Base-by-base conservation (phyloP, 2,329 filamentous ascomycete genomes). In the Ophiocordyceps camponoti-rufipedis region DNA sequence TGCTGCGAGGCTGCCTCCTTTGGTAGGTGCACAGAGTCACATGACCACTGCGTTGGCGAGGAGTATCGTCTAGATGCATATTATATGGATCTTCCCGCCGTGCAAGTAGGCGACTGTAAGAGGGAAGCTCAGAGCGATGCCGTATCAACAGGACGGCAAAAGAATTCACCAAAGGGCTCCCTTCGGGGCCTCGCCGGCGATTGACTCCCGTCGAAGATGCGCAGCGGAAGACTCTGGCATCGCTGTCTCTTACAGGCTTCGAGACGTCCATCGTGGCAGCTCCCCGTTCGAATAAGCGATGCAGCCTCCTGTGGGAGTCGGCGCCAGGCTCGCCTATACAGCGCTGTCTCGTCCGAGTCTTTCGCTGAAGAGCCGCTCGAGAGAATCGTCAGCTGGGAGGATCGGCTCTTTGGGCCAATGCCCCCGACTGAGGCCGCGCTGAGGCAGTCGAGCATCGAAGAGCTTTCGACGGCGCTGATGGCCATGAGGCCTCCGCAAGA, bases 381-480 rank as follows among this genome's bases (percentile, higher is more conserved):
- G n/a, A 18, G 35, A 39, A 16, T 6, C 16, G 6, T 29, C 10
- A 41, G 45, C 2, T 48, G 48, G 47, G 44, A 47, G 32, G 46
- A 50, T 11, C 45, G 47, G n/a, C 54, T 56, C 11, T 47, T 55
- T 31, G 39, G 40, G 8, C 43, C 48, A 14, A 46, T 44, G 9
- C 46, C 52, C 11, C 54, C 56, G 14, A 51, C 32, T 32, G 49
- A 53, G 16, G 46, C 49, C 12, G 47, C 39, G 1, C 50, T 59
- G 14, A 42, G 38, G 12, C 32, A 46, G 2, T 45, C 49, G 13
- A 46, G 55, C 4, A 38, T 52, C 10, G 54, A 56, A 18, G 53
- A 55, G 11, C 56, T 64, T 14, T 28, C 52, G 9, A 45, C 46
- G 1, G 56, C 59, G 1, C 55, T 65, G 19, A 45, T 51, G 40